These are phyloP conservation scores for Choricystis sp. DNA, from an alignment of 139 green algal species.

Conservation along the genomic window DNA sequence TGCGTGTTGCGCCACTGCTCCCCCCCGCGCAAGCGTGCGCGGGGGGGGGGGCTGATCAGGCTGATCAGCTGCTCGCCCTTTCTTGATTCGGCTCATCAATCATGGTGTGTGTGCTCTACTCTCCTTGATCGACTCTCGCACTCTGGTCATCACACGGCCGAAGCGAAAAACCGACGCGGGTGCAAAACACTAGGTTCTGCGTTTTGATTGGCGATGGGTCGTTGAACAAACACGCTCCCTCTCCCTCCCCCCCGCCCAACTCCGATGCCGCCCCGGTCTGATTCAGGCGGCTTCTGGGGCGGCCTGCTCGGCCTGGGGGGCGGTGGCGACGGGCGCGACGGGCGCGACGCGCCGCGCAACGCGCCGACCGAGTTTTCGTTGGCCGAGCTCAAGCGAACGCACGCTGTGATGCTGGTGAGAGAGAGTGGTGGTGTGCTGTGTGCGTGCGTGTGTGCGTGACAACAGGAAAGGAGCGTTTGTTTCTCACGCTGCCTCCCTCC, in stretches of 20 bases:
- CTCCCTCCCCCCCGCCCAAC: constrained; percentile 46
- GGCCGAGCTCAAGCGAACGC: not conserved
- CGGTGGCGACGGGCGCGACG: not conserved
- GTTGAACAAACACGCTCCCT: constrained; percentile 60
- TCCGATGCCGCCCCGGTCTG: not conserved
- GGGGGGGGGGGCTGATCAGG: no score
- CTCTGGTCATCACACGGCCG: no score
- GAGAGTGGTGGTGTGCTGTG: no score
- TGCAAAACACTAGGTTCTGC: no score
- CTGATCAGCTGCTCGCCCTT: no score
- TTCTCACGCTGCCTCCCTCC: not conserved
- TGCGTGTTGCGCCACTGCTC: no score
- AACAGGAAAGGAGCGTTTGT: not conserved
- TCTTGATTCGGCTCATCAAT: no score
- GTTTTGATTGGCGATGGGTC: no score
- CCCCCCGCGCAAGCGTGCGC: no score
- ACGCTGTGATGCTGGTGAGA: not conserved
- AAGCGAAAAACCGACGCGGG: no score
- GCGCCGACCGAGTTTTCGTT: not conserved
- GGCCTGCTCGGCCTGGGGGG: not conserved
- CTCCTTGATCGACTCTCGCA: no score
- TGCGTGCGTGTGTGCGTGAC: not conserved
- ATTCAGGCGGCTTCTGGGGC: not conserved
- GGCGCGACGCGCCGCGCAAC: not conserved
- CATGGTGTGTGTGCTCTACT: no score